Base-by-base conservation (phyloP, 148 eudicot species). In the Linanthus parryae region DNA sequence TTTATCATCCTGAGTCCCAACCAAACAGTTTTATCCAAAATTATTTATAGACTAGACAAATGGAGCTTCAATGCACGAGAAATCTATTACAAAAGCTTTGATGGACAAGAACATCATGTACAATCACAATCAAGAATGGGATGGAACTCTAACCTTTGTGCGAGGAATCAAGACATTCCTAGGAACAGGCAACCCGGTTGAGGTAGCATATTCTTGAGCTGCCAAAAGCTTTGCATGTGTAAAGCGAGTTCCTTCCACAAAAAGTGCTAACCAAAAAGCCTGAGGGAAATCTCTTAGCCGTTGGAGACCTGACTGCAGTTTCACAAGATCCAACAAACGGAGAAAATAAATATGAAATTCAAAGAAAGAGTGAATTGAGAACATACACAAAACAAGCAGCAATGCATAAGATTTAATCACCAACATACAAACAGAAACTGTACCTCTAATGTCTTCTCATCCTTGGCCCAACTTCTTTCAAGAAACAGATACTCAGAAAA, bases 261-360 rank as follows among this genome's bases (percentile, higher is more conserved):
- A 91, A 52, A 91, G 84, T 52, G 92, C 97, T 65, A 91, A 43
- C 94, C 97, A 91, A 66, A 91, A 91, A 46, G 97, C 89, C 22
- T 53, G 75, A 54, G 95, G 97, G 66, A 69, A 91, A 68, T 91
- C 95, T 54, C 61, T 72, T 27, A 90, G 75, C 46, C 73, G 65
- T 56, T 79, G 75, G 70, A 86, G 61, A 62, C 95, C 92, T 53
- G 48, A 64, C 97, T 91, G 84, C 71, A 62, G 38, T 62, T 42
- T 12, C 25, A 59, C 44, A 46, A 65, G 44, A 48, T 7, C 19
- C 27, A 37, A 46, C 45, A 33, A 37, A 3, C 44, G 17, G 34
- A 2, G 1, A n/a, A 34, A 8, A 31, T 12, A 16, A 31, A 27
- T 30, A 28, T 41, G 17, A 10, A 5, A 52, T 12, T 9, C n/a